phyloP scores from a whole-genome alignment of 495 filamentous ascomycete species.

The Neurospora cerealis region DNA sequence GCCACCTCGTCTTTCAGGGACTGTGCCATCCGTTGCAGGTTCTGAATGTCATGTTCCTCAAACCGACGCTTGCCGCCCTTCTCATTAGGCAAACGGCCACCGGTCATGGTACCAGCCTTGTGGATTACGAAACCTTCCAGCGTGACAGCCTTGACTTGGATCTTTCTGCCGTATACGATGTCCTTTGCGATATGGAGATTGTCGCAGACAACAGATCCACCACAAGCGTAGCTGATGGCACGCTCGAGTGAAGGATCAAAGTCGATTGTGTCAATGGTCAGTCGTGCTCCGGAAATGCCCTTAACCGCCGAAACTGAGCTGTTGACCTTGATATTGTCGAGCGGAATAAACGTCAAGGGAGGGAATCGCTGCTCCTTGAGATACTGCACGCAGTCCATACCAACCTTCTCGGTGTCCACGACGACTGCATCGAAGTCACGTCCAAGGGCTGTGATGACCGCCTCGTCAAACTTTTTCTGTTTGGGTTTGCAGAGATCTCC shows the following conservation, averaged over 20 bases:
- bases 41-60: conserved; percentile 81
- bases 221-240: conserved; percentile 89
- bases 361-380: conserved; percentile 79
- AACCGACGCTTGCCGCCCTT: conserved; percentile 71
- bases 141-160: conserved; percentile 90
- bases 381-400: conserved; percentile 88
- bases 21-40: conserved; percentile 54
- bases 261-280: conserved; percentile 93
- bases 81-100: conserved; percentile 66
- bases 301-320: conserved; percentile 82
- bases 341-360: conserved; percentile 83
- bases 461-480: conserved; percentile 90
- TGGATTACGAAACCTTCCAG: conserved; percentile 89
- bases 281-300: conserved; percentile 71
- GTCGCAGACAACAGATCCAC: conserved; percentile 93
- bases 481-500: conserved; percentile 91
- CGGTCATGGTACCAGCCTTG: conserved; percentile 96
- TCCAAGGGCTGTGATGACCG: conserved; percentile 84
- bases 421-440: conserved; percentile 89
- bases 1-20: conserved; percentile 63
- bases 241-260: conserved; percentile 81
- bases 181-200: conserved; percentile 74
- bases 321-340: conserved; percentile 94
- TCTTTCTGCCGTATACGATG: conserved; percentile 73
- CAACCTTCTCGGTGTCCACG: conserved; percentile 93